Evolutionary conservation across 176 grass and related monocot genomes (phyloP).

Genomic region (Tillandsia leiboldiana): DNA sequence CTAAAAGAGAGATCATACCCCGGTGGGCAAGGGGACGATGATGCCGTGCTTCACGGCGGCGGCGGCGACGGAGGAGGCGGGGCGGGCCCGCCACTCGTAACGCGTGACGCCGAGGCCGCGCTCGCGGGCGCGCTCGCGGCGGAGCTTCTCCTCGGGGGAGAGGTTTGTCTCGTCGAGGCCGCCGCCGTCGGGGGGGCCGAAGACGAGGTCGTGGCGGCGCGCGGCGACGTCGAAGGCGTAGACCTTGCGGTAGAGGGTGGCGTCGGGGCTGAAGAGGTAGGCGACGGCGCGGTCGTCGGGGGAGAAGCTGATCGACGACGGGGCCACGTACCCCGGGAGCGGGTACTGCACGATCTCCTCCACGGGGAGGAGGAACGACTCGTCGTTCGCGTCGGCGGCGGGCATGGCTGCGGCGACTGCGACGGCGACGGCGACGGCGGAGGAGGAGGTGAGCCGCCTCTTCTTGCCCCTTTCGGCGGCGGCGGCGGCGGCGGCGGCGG

Average conservation of each 20-base stretch:
- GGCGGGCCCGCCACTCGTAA: conserved; percentile 66
- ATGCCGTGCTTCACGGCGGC: conserved; percentile 33
- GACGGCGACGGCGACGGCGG: no score
- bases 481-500: no score
- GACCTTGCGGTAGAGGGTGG: conserved; percentile 72
- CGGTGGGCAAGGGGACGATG: conserved; percentile 71
- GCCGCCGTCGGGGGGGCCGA: conserved; percentile 60
- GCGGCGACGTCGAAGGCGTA: conserved; percentile 51
- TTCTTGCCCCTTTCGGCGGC: conserved; percentile 36
- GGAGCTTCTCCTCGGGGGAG: conserved; percentile 73
- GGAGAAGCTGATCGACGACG: conserved; percentile 72
- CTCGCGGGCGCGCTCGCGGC: conserved; percentile 77
- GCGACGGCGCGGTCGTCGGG: conserved; percentile 71
- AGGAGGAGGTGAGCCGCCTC: conserved; percentile 16
- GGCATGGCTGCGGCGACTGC: conserved; percentile 29
- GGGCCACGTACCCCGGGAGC: conserved; percentile 67
- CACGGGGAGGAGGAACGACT: conserved; percentile 26
- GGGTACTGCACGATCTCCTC: conserved; percentile 91
- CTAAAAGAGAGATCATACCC: conserved; percentile 31
- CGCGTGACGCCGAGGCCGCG: conserved; percentile 84
- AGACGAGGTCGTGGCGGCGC: conserved; percentile 57
- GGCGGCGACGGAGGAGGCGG: conserved; percentile 15
- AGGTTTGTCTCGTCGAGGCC: conserved; percentile 80
- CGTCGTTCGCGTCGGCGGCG: conserved; percentile 32
- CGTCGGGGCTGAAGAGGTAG: conserved; percentile 75